Percentiles rank a stretch among this genome's conserved stretches.
These are phyloP conservation scores for Scedosporium dehoogii DNA, from an alignment of 2,329 filamentous ascomycete species.

Conservation along the genomic window DNA sequence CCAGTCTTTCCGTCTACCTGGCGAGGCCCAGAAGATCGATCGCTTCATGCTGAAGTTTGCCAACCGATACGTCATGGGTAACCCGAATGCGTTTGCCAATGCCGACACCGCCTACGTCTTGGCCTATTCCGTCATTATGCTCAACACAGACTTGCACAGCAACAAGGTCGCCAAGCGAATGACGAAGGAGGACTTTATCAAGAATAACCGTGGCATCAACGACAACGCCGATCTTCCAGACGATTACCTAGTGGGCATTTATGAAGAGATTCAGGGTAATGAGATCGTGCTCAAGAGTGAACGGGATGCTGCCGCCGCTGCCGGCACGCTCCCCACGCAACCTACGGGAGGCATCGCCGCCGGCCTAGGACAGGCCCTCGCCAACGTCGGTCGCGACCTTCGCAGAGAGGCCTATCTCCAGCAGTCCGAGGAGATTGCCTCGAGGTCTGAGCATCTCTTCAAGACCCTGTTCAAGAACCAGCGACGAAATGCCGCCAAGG, in stretches of 20 bases:
- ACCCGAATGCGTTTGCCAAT: constrained; percentile 95
- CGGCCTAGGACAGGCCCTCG: constrained; percentile 77
- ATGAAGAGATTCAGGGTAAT: constrained; percentile 80
- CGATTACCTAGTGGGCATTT: constrained; percentile 83
- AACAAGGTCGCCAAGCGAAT: constrained; percentile 74
- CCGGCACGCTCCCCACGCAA: constrained; percentile 51
- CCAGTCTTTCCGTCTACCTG: constrained; percentile 88
- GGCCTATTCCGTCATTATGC: constrained; percentile 90
- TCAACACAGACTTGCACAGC: constrained; percentile 95
- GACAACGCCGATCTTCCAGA: constrained; percentile 88
- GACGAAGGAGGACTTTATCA: constrained; percentile 96
- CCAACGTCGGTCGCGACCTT: constrained; percentile 82
- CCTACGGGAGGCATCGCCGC: constrained; percentile 63
- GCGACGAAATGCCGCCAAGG: constrained; percentile 63
- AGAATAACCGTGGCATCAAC: constrained; percentile 97
- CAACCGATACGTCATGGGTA: constrained; percentile 87
- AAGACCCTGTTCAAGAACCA: constrained; percentile 88
- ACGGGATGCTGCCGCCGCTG: constrained; percentile 75
- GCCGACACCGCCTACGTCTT: constrained; percentile 96
- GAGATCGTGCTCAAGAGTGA: constrained; percentile 95
- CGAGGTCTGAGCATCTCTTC: constrained; percentile 72
- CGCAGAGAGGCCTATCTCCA: constrained; percentile 90
- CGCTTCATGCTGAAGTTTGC: constrained; percentile 99
- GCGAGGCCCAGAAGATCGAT: constrained; percentile 98
- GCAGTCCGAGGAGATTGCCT: constrained; percentile 83